These are phyloP conservation scores for Alternaria burnsii DNA, from an alignment of 2,329 filamentous ascomycete genomes.

Conservation along the genomic window DNA sequence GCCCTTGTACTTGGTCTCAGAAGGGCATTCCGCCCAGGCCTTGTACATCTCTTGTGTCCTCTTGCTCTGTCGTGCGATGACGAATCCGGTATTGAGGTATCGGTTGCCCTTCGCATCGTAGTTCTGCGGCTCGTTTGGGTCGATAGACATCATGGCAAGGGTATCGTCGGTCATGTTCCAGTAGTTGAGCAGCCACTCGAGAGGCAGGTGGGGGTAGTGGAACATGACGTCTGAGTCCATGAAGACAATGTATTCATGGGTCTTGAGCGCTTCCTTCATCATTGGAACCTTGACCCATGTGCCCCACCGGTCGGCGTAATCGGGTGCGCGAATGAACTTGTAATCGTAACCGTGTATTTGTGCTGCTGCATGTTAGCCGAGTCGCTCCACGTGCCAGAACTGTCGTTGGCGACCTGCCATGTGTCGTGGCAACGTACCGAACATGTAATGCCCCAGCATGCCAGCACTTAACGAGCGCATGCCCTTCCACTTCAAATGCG, in stretches of 20 bases:
- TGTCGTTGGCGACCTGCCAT: background rate
- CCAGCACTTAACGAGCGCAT: constrained; percentile 49
- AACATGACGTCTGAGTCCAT: constrained; percentile 62
- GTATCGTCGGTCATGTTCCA: constrained; percentile 59
- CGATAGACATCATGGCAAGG: constrained; percentile 57
- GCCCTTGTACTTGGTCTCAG: constrained; percentile 44
- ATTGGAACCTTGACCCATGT: constrained; percentile 62
- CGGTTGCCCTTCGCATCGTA: constrained; percentile 53
- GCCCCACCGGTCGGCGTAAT: constrained; percentile 53
- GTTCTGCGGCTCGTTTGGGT: constrained; percentile 55
- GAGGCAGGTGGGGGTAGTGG: constrained; percentile 56
- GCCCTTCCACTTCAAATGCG: constrained; percentile 48
- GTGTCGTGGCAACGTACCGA: constrained; percentile 30
- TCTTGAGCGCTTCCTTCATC: constrained; percentile 53
- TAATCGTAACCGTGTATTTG: constrained; percentile 61
- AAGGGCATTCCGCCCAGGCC: constrained; percentile 51
- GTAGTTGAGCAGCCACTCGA: constrained; percentile 62
- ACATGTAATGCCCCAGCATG: constrained; percentile 53
- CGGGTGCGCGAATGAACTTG: constrained; percentile 56
- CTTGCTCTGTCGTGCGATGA: constrained; percentile 54
- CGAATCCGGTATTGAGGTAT: constrained; percentile 57
- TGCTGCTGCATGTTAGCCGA: constrained; percentile 39
- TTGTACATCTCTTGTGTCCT: constrained; percentile 51
- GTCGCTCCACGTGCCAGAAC: background rate
- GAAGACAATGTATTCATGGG: constrained; percentile 57